Base-by-base conservation (phyloP, 768 basidiomycete species). In the Auriscalpium microsporum region DNA sequence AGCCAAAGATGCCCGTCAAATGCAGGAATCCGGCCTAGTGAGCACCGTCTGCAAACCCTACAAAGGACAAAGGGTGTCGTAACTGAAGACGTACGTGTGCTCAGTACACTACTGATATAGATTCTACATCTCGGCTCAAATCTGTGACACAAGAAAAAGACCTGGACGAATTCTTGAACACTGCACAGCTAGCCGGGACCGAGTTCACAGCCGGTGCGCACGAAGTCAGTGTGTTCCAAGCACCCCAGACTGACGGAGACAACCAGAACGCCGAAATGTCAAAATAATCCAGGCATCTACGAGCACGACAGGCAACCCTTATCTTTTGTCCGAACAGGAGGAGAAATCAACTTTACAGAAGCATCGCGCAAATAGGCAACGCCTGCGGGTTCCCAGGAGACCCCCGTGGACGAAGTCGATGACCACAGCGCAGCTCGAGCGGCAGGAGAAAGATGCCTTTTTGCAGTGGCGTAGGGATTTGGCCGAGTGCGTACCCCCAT, bases 101-200 rank as follows among this genome's bases (percentile, higher is more conserved):
- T 11, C 63, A 91, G 90, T 93, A 87, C 69, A 79, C 82, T 5
- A 84, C 88, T 2, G 92, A 95, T 63, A 50, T 83, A 17, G 86
- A 89, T 54, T 68, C 78, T 10, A 77, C 82, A 8, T 76, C 76
- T 52, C 83, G 84, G 36, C 78, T 99, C 38, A 82, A 86, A 66
- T 97, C 95, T 0, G 84, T 99, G 19, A 99, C 96, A 0, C 94
- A 98, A 71, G 95, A 99, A 72, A 76, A 83, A 54, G 94, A 97
- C 73, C 75, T 99, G 17, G 94, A 97, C 62, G 95, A 94, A 70
- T 99, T 99, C 68, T 71, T 99, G 54, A 94, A 83, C 65, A 96
- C 91, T 11, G 96, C 96, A 10, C 89, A 93, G 63, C 75, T 99
- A 53, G 96, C 96, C 13, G 95, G 88, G 50, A 89, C 89, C 10